Base-by-base conservation (phyloP, 1,139 yeast species). In the Candida smagusa region DNA sequence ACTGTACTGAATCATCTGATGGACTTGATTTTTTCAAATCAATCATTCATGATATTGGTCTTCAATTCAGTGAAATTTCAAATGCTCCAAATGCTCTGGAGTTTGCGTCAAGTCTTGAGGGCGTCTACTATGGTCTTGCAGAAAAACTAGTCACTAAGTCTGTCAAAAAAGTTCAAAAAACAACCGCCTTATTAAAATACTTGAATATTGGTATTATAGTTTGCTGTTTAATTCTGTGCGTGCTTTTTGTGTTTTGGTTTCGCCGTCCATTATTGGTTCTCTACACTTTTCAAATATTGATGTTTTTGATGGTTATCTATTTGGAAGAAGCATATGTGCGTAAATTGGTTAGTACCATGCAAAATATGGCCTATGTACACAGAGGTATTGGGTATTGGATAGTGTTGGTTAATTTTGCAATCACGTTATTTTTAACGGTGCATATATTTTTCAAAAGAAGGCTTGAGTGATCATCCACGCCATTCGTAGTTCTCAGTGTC, bases 11-110 rank as follows among this genome's bases (percentile, higher is more conserved):
- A 9, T 22, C 33, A 28, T n/a, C 23, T 6, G 53, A 57, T 40
- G 81, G 80, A 0, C 50, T 74, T 36, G 80, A 78, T 51, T 48
- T 76, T 7, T 54, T 72, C 16, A 61, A 74, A 4, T 68, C 71
- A 11, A 54, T 77, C 11, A 60, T 77, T 9, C 60, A 68, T 39
- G 83, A 78, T 54, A 60, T 78, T 12, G 80, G 79, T 0, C 58
- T 58, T 2, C 77, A 75, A 44, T 50, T 79, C 28, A 74, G 73
- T 2, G 48, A 50, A 19, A 57, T 72, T 19, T 67, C 79, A 6
- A 59, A 58, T 6, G 61, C 65, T 34, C 52, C 56, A 22, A 61
- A 70, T 43, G 57, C 73, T 2, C 53, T 51, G 2, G 59, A 54
- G 12, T 59, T 75, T 43, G 72, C 77, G 2, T 56, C 62, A 16